Evolutionary conservation across 2,329 filamentous ascomycete species (phyloP).

Genomic region (Colletotrichum tabaci): DNA sequence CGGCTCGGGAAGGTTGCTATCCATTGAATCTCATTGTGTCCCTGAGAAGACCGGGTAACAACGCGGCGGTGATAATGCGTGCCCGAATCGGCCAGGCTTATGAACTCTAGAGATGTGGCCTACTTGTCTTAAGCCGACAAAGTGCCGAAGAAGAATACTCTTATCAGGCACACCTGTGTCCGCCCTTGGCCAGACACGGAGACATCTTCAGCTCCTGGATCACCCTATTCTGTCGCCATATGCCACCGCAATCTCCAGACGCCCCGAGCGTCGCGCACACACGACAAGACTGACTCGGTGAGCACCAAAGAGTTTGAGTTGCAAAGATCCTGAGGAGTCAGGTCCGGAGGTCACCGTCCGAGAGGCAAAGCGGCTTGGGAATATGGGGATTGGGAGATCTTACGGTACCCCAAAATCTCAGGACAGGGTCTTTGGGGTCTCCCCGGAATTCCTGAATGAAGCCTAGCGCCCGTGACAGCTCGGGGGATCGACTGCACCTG

Average conservation of each 20-base stretch:
- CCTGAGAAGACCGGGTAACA: conserved; percentile 5
- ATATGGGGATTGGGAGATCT: conserved; percentile 34
- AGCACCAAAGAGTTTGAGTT: neutral
- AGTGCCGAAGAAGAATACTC: neutral
- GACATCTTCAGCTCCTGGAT: neutral
- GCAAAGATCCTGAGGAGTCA: neutral
- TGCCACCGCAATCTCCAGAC: conserved; percentile 9
- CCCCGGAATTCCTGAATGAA: conserved; percentile 35
- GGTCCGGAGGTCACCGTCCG: conserved; percentile 20
- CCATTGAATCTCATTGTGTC: neutral
- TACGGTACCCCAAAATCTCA: conserved; percentile 32
- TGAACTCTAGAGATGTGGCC: neutral
- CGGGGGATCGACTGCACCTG: conserved; percentile 29
- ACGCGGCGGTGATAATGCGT: conserved; percentile 3
- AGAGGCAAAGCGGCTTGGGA: conserved; percentile 20
- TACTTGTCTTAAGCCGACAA: neutral
- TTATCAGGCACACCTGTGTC: neutral
- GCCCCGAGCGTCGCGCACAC: neutral
- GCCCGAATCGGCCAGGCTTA: neutral
- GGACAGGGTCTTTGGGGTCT: conserved; percentile 33
- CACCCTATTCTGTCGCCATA: conserved; percentile 9
- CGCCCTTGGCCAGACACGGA: neutral
- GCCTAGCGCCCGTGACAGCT: conserved; percentile 27
- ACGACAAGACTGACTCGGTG: conserved; percentile 17
- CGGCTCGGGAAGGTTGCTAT: neutral